Conservation (phyloP, 805 yeast genomes). For the Hagleromyces aurorensis region DNA sequence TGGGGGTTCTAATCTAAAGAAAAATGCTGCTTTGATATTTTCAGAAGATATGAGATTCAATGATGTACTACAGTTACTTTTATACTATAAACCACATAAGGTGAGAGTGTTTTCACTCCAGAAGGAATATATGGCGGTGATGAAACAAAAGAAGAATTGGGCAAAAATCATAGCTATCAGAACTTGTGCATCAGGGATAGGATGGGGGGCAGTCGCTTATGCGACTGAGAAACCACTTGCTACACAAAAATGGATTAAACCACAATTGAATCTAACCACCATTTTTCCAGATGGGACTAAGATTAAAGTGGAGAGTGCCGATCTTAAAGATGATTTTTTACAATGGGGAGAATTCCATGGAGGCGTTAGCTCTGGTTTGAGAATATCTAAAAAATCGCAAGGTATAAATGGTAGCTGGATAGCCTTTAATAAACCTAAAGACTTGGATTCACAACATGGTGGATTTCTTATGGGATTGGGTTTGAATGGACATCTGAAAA, state of each 20-base stretch:
- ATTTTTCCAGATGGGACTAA: constrained; percentile 61
- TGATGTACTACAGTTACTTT: constrained; percentile 66
- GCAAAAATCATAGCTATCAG: constrained; percentile 58
- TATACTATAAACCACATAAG: constrained; percentile 17
- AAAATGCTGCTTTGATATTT: constrained; percentile 48
- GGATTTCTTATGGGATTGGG: constrained; percentile 94
- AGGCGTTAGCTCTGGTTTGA: constrained; percentile 83
- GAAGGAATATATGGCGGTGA: constrained; percentile 49
- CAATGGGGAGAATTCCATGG: constrained; percentile 90
- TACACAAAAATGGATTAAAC: constrained; percentile 78
- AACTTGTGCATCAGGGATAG: constrained; percentile 47
- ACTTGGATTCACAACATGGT: constrained; percentile 75
- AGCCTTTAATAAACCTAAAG: constrained; percentile 70
- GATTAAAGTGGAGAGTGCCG: constrained; percentile 48
- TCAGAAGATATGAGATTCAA: constrained; percentile 70
- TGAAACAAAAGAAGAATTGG: constrained; percentile 45
- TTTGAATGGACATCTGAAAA: constrained; percentile 75
- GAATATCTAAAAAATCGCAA: constrained; percentile 56
- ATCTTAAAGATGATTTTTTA: constrained; percentile 40
- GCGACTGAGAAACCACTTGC: constrained; percentile 56
- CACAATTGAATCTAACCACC: constrained; percentile 63
- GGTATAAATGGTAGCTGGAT: constrained; percentile 81
- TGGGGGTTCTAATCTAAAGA: constrained; percentile 14
- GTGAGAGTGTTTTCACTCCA: constrained; percentile 29
- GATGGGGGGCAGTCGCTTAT: constrained; percentile 25